Conservation (phyloP, 176 grass and related monocot species). For the Saccharum officinarum region DNA sequence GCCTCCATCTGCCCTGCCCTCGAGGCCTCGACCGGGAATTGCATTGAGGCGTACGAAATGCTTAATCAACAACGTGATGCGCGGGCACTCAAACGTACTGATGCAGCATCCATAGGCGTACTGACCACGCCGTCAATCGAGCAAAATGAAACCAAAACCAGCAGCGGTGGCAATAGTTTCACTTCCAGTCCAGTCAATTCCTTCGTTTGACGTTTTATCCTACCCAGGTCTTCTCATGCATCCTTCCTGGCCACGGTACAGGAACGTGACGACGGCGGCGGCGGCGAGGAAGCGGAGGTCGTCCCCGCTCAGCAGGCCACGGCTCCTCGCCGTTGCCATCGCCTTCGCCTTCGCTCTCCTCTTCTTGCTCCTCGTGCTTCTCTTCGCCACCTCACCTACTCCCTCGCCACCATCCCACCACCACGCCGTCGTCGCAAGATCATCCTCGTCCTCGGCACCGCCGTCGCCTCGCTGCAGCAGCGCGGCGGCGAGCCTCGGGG, state of each 20-base stretch:
- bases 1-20: not conserved
- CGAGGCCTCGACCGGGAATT: not conserved
- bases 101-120: not conserved
- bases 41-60: not conserved
- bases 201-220: no score
- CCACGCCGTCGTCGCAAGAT: not conserved
- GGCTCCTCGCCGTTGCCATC: not conserved
- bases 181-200: not conserved
- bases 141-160: not conserved
- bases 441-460: not conserved
- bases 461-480: not conserved
- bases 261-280: not conserved
- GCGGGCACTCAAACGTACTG: not conserved
- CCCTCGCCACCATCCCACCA: not conserved
- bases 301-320: not conserved
- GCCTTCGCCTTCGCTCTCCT: not conserved
- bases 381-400: not conserved
- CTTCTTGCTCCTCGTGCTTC: slow-evolving; percentile 18
- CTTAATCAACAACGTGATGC: slow-evolving; percentile 7
- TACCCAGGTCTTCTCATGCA: not conserved
- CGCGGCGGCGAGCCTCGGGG: slow-evolving; percentile 25
- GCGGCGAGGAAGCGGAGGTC: not conserved
- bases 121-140: not conserved
- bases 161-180: not conserved
- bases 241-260: not conserved